These are phyloP conservation scores for Apophysomyces trapeziformis DNA, from an alignment of 371 early-diverging fungal species.

Conservation along the genomic window DNA sequence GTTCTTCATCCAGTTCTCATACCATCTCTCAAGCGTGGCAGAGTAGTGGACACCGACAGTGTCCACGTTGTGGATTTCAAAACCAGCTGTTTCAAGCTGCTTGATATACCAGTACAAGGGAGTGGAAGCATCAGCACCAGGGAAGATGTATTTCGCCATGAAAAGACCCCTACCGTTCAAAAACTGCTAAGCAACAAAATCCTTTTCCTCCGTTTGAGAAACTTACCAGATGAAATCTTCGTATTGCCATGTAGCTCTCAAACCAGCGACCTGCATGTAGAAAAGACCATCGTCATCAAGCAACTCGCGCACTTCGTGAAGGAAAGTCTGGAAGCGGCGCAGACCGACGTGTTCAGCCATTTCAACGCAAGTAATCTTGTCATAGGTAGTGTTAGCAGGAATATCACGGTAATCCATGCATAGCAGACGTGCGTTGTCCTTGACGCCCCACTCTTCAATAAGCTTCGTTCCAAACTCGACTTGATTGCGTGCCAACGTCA, in stretches of 20 bases:
- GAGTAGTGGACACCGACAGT: constrained; percentile 98
- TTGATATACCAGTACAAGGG: constrained; percentile 93
- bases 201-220: neutral
- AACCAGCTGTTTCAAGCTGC: constrained; percentile 92
- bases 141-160: constrained; percentile 98
- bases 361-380: constrained; percentile 95
- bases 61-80: constrained; percentile 86
- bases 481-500: constrained; percentile 93
- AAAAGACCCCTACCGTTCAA: constrained; percentile 75
- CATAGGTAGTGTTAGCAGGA: constrained; percentile 80
- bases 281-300: constrained; percentile 97
- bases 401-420: constrained; percentile 98
- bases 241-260: constrained; percentile 88
- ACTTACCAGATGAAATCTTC: constrained; percentile 82
- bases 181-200: neutral
- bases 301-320: constrained; percentile 91
- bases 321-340: constrained; percentile 88
- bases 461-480: constrained; percentile 86
- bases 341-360: constrained; percentile 99
- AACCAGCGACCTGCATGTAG: constrained; percentile 96
- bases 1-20: constrained; percentile 96
- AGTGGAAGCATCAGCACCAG: constrained; percentile 96
- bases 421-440: constrained; percentile 75
- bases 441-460: constrained; percentile 84
- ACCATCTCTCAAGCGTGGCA: constrained; percentile 94